These are phyloP conservation scores for Helenozyma rhizophorensis DNA, from an alignment of 805 yeast species.

Conservation along the genomic window DNA sequence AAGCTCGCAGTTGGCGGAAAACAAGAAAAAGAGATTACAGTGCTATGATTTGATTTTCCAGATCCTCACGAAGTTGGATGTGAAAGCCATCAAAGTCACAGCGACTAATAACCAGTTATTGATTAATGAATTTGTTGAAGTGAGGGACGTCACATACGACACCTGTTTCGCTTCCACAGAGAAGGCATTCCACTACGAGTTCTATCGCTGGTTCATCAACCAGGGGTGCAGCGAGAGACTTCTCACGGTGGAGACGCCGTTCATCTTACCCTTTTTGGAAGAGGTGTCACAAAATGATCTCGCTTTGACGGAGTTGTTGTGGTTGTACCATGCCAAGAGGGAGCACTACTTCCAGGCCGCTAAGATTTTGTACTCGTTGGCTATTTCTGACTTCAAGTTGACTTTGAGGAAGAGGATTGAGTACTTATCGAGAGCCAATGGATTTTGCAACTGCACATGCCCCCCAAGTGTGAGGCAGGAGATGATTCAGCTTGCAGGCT, in stretches of 20 bases:
- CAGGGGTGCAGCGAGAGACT: constrained; percentile 76
- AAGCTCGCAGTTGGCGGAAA: constrained; percentile 10
- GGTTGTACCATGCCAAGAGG: constrained; percentile 85
- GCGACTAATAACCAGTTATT: constrained; percentile 34
- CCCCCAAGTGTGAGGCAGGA: constrained; percentile 74
- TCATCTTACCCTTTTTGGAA: constrained; percentile 69
- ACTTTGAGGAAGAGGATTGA: constrained; percentile 74
- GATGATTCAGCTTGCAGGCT: constrained; percentile 63
- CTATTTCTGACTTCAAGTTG: constrained; percentile 69
- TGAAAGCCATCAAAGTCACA: constrained; percentile 46
- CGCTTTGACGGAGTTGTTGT: constrained; percentile 73
- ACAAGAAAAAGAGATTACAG: constrained; percentile 22
- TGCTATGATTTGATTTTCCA: constrained; percentile 74
- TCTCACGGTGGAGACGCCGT: constrained; percentile 77
- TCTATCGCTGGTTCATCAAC: constrained; percentile 86
- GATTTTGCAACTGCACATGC: constrained; percentile 82
- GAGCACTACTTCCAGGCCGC: constrained; percentile 84
- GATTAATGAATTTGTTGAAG: constrained; percentile 48
- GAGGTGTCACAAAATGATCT: constrained; percentile 61
- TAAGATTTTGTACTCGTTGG: constrained; percentile 60
- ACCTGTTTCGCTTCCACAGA: constrained; percentile 73
- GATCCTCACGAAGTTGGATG: constrained; percentile 68
- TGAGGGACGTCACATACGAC: constrained; percentile 69
- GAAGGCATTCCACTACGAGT: constrained; percentile 82
- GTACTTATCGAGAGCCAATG: constrained; percentile 85